Conservation (phyloP, 371 early-diverging fungal genomes). For the Mortierella sp. region DNA sequence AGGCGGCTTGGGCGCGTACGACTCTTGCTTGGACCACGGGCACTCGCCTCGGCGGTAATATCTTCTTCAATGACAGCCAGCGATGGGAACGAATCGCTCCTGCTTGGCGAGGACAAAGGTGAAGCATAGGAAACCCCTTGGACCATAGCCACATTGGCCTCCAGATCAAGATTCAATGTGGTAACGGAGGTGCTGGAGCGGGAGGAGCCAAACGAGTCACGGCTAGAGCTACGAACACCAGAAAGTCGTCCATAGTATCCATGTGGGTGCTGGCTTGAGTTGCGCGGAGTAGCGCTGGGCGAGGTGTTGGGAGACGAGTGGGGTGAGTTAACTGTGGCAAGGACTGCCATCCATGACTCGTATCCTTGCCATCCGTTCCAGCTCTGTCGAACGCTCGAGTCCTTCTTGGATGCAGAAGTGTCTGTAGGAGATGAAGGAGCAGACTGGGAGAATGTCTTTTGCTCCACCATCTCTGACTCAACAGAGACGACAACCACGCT, state of each 20-base stretch:
- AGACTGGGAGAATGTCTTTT: slow-evolving; percentile 16
- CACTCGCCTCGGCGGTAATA: slow-evolving; percentile 2
- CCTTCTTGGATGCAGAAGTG: slow-evolving; percentile 18
- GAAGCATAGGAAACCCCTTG: slow-evolving; percentile 14
- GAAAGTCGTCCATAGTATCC: slow-evolving; percentile 11
- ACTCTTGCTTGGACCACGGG: slow-evolving; percentile 15
- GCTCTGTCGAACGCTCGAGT: slow-evolving; percentile 24
- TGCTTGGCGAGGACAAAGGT: slow-evolving; percentile 11
- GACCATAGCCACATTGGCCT: slow-evolving; percentile 29
- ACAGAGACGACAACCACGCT: slow-evolving; percentile 39
- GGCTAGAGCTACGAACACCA: slow-evolving; percentile 20
- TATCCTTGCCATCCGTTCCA: slow-evolving; percentile 56
- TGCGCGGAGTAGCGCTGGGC: slow-evolving; percentile 39
- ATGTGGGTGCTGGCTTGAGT: slow-evolving; percentile 21
- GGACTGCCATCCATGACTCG: slow-evolving; percentile 47
- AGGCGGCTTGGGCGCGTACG: slow-evolving; percentile 41
- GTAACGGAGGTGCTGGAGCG: slow-evolving; percentile 2
- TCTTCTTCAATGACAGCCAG: slow-evolving; percentile 31
- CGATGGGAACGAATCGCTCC: slow-evolving; percentile 22
- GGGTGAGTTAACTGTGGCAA: slow-evolving; percentile 43
- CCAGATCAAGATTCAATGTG: slow-evolving; percentile 46
- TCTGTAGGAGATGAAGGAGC: slow-evolving; percentile 36
- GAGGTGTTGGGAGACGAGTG: slow-evolving; percentile 40
- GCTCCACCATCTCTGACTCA: slow-evolving; percentile 35
- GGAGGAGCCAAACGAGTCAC: slow-evolving; percentile 38